phyloP scores from a whole-genome alignment of 2,329 filamentous ascomycete genomes.

The Diatrype stigma region DNA sequence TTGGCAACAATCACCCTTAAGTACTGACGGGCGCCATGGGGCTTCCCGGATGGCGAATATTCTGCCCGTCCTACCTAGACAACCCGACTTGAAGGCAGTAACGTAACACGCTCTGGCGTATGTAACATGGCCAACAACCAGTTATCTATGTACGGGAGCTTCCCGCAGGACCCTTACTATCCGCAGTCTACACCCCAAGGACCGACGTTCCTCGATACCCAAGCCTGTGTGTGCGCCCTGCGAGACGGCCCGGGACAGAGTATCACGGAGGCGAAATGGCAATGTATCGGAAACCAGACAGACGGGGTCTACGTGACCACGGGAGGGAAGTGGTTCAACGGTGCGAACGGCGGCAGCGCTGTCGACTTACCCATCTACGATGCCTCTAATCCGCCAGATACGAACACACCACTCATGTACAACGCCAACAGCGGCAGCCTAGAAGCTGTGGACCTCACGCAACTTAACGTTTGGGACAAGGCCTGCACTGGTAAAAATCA shows the following conservation, averaged over 20 bases:
- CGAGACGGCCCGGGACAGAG: conserved; percentile 16
- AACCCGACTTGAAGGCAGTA: not conserved
- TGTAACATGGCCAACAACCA: not conserved
- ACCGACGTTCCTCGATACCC: conserved; percentile 34
- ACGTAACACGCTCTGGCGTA: not conserved
- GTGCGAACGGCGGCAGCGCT: conserved; percentile 18
- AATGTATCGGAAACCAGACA: conserved; percentile 42
- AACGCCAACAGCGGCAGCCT: not conserved
- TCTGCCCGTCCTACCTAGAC: not conserved
- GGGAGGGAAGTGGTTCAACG: conserved; percentile 39
- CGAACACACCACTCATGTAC: conserved; percentile 5
- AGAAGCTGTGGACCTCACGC: conserved; percentile 12
- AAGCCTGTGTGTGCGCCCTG: conserved; percentile 34
- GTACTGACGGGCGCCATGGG: too few species aligned
- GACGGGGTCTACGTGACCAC: conserved; percentile 31
- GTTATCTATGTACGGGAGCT: not conserved
- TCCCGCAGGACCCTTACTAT: conserved; percentile 34
- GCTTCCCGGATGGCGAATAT: too few species aligned
- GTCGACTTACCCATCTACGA: conserved; percentile 29
- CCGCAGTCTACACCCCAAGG: conserved; percentile 22
- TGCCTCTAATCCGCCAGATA: conserved; percentile 32
- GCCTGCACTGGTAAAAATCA: conserved; percentile 39
- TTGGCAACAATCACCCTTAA: too few species aligned
- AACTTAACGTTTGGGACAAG: conserved; percentile 32
- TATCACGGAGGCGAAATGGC: conserved; percentile 30